These are phyloP conservation scores for Emergomyces orientalis DNA, from an alignment of 2,329 filamentous ascomycete genomes.

Conservation along the genomic window DNA sequence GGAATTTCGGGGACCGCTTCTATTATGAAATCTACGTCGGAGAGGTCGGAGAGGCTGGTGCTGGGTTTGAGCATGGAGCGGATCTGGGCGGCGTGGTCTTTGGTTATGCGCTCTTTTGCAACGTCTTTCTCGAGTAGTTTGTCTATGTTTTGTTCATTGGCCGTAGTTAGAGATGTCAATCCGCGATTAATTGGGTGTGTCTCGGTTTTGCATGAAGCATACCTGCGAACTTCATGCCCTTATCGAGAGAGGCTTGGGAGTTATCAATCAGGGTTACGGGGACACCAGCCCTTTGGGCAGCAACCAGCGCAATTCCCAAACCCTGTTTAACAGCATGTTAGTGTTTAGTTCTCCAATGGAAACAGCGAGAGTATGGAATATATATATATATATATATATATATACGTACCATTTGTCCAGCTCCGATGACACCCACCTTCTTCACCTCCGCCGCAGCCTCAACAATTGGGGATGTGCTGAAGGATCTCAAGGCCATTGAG, in stretches of 20 bases:
- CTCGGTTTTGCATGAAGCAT: slow-evolving; percentile 19
- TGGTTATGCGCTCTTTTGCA: slow-evolving; percentile 72
- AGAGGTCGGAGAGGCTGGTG: slow-evolving; percentile 66
- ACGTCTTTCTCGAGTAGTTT: slow-evolving; percentile 93
- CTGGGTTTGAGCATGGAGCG: slow-evolving; percentile 60
- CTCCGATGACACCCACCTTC: slow-evolving; percentile 81
- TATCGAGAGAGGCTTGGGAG: slow-evolving; percentile 75
- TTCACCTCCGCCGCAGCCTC: slow-evolving; percentile 60
- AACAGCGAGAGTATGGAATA: neutral
- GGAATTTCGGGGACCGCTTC: slow-evolving; percentile 94
- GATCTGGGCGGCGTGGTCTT: slow-evolving; percentile 66
- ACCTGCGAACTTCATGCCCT: slow-evolving; percentile 84
- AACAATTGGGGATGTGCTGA: slow-evolving; percentile 58
- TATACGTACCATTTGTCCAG: slow-evolving; percentile 78
- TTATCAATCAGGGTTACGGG: slow-evolving; percentile 80
- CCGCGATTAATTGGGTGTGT: neutral
- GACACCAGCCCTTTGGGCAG: slow-evolving; percentile 71
- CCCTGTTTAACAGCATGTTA: slow-evolving; percentile 48
- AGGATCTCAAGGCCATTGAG: slow-evolving; percentile 43
- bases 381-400: neutral
- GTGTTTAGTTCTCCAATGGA: neutral
- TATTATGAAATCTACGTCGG: slow-evolving; percentile 89
- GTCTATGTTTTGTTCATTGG: slow-evolving; percentile 42
- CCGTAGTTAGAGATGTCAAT: neutral
- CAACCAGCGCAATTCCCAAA: slow-evolving; percentile 89